phyloP scores from a whole-genome alignment of 2,329 filamentous ascomycete species.

The Ceratocystis eucalypticola region DNA sequence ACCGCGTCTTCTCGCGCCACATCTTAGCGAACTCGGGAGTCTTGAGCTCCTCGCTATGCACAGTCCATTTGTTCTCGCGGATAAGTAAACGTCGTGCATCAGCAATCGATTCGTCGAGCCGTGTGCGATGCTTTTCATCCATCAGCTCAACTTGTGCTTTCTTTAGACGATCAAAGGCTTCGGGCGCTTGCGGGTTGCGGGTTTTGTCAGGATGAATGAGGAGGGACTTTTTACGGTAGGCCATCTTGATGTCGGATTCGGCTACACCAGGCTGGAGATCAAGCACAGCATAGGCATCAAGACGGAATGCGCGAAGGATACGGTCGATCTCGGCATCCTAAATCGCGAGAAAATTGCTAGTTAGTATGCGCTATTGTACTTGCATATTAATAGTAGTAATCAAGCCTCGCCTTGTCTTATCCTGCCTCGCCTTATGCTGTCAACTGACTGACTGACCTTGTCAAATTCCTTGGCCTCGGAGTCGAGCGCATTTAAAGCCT shows the following conservation, averaged over 20 bases:
- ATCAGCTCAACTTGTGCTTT: slow-evolving; percentile 85
- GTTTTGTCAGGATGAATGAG: slow-evolving; percentile 99
- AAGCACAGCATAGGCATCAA: slow-evolving; percentile 73
- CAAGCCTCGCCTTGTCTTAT: not conserved
- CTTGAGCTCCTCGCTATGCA: slow-evolving; percentile 75
- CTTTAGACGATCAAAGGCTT: slow-evolving; percentile 91
- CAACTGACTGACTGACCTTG: slow-evolving; percentile 45
- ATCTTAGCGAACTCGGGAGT: slow-evolving; percentile 68
- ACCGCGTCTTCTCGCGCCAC: slow-evolving; percentile 82
- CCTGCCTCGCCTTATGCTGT: not conserved
- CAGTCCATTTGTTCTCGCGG: slow-evolving; percentile 83
- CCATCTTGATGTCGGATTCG: slow-evolving; percentile 87
- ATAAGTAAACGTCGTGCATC: slow-evolving; percentile 92
- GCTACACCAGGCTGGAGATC: slow-evolving; percentile 91
- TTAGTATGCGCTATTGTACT: not conserved
- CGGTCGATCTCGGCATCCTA: slow-evolving; percentile 92
- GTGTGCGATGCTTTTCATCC: slow-evolving; percentile 81
- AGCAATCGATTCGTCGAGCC: slow-evolving; percentile 86
- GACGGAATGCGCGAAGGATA: slow-evolving; percentile 78
- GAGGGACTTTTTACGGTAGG: slow-evolving; percentile 94
- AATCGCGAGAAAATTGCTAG: not conserved
- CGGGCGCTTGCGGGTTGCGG: slow-evolving; percentile 74
- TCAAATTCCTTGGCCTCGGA: slow-evolving; percentile 79
- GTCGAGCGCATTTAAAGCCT: slow-evolving; percentile 69
- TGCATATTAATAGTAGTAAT: too few relatives aligned